Evolutionary conservation across 192 early-diverging fungal genomes (phyloP), one percentile per base, ranked within the genome.

Genomic region (Umbelopsis vinacea): DNA sequence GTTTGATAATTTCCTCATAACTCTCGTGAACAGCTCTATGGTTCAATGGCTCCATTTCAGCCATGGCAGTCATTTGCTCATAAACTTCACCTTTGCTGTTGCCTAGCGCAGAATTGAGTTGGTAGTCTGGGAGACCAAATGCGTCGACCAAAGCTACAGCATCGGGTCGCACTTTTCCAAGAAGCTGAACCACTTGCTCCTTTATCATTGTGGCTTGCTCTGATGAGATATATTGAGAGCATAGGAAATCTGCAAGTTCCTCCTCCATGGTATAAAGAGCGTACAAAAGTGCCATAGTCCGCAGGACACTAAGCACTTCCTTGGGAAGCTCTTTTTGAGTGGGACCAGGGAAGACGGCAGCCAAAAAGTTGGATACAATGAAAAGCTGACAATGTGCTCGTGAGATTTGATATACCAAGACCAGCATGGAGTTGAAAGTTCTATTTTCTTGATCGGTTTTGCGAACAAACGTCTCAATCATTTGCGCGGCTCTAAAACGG

Each of bases 121-220:
- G 70, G 63, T 89, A 89, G 45, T 96, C 95, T 0, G 91, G 84
- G 47, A 93, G 78, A 6, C 81, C 87, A 82, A 92, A 95, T 0
- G 92, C 86, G 47, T 96, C 95, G 14, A 93, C 92, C 15, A 96
- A 80, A 0, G 90, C 86, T 38, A 96, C 86, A 14, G 89, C 89
- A 76, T 96, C 86, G 67, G 86, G 87, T n/a, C 93, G 84, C 15
- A 96, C 82, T 23, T 87, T 84, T 63, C 85, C 83, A 50, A 93
- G 83, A 8, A 86, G 47, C 19, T 68, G 74, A 38, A 86, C 85
- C 47, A 90, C 78, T 0, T 79, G 75, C n/a, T 74, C 46, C 46
- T 86, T 86, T 45, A 94, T 38, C 75, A 83, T 66, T 3, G 76
- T 69, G 0, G 85, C 72, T 45, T 91, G 87, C 22, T 67, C 72